Evolutionary conservation across 202 grass and related monocot species (phyloP).

Genomic region (Carex sylvatica): DNA sequence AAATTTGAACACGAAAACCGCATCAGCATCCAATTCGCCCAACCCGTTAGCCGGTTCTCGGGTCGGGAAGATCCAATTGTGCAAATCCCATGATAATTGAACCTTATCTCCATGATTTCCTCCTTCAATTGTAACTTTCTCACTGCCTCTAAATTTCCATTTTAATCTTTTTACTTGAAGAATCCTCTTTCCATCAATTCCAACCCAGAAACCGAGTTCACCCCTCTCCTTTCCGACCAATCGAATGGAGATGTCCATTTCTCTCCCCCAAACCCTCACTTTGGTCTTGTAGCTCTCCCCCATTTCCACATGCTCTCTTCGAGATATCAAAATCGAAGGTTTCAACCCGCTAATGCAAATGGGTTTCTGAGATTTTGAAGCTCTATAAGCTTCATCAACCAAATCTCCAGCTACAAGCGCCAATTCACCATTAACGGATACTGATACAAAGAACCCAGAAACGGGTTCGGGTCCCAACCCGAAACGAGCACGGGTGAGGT

Average conservation of each 20-base stretch:
- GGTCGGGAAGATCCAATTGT: conserved; percentile 84
- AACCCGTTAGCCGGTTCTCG: not conserved
- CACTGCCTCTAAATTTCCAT: conserved; percentile 94
- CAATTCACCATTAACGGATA: conserved; percentile 68
- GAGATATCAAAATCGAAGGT: conserved; percentile 49
- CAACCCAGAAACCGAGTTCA: conserved; percentile 59
- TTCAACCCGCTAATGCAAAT: conserved; percentile 15
- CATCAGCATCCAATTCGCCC: conserved; percentile 36
- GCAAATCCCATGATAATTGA: conserved; percentile 85
- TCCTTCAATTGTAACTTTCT: conserved; percentile 61
- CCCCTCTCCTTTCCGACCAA: conserved; percentile 45
- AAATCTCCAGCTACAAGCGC: conserved; percentile 73
- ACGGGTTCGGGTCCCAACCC: conserved; percentile 58
- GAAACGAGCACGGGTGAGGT: conserved; percentile 66
- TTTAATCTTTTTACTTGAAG: conserved; percentile 79
- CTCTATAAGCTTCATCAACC: conserved; percentile 61
- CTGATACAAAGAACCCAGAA: conserved; percentile 60
- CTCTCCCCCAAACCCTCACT: conserved; percentile 55
- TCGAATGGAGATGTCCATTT: conserved; percentile 81
- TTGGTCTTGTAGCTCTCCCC: conserved; percentile 50
- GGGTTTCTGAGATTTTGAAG: conserved; percentile 42
- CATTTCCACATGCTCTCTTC: conserved; percentile 73
- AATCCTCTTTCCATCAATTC: conserved; percentile 67
- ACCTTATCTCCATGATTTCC: conserved; percentile 36
- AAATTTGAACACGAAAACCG: conserved; percentile 83